Evolutionary conservation across 306 rosid species (phyloP).

Genomic region (Arachis stenosperma): DNA sequence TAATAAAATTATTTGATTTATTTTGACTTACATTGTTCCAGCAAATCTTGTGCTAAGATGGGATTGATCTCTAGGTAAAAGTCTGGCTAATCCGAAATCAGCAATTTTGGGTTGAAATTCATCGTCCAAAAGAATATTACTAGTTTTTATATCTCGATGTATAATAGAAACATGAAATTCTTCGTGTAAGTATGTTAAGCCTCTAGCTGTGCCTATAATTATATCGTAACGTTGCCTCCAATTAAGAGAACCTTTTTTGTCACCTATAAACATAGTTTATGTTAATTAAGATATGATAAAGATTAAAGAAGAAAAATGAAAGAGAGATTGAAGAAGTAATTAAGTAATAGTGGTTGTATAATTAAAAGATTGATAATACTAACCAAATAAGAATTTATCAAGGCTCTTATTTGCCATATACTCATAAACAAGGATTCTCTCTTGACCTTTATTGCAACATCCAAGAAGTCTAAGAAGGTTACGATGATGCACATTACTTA

Average conservation of each 20-base stretch:
- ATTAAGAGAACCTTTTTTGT: conserved; percentile 51
- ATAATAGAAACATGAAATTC: conserved; percentile 69
- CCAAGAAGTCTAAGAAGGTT: conserved; percentile 74
- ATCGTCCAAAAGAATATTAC: conserved; percentile 67
- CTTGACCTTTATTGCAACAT: conserved; percentile 61
- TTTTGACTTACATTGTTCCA: conserved; percentile 65
- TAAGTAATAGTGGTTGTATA: background rate
- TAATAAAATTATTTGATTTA: too few relatives aligned
- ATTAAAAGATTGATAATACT: background rate
- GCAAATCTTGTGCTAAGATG: conserved; percentile 76
- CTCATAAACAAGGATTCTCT: conserved; percentile 66
- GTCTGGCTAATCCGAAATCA: conserved; percentile 72
- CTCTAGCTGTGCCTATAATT: conserved; percentile 66
- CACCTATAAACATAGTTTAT: conserved; percentile 33
- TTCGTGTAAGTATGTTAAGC: conserved; percentile 70
- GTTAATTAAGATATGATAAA: too few relatives aligned
- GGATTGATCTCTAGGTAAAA: conserved; percentile 58
- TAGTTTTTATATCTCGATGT: conserved; percentile 72
- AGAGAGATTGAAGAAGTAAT: too few relatives aligned
- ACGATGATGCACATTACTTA: conserved; percentile 72
- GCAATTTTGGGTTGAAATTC: conserved; percentile 64
- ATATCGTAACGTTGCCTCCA: conserved; percentile 64
- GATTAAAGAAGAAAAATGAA: too few relatives aligned
- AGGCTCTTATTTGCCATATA: conserved; percentile 73
- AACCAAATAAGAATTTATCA: conserved; percentile 69